Evolutionary conservation across 768 basidiomycete genomes (phyloP), one percentile per base, ranked within the genome.

Genomic region (Dentipellis sp.): DNA sequence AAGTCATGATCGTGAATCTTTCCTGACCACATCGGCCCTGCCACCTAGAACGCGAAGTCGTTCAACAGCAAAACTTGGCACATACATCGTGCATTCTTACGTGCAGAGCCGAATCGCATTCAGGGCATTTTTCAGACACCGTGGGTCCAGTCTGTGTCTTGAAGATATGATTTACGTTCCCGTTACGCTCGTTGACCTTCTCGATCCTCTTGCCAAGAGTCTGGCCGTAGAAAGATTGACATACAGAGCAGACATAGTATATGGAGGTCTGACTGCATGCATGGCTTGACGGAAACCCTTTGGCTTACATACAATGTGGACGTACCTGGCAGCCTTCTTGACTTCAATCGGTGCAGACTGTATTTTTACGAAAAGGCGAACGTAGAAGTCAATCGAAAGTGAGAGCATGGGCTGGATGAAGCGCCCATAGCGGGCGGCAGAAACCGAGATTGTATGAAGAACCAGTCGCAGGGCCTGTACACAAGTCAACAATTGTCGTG

Each of bases 1-100:
- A 97, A 99, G 6, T 73, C 75, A 1, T 72, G 62, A 65, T 93
- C 79, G 64, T 99, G 97, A 21, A 99, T 70, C 1, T 86, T 81
- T 1, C 87, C 94, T 5, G 88, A 84, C 97, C 97, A 98, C 90
- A 99, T 94, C 0, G 97, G 97, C 1, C 97, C 97, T 17, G 88
- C 91, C 37, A 94, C 66, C 92, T 95, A 59, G 42, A 50, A 29
- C 42, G 49, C 19, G 16, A 55, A 52, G 53, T 47, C 42, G 40
- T 12, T 29, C 12, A 48, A 7, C 21, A 46, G 48, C 46, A 50
- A 34, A 2, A n/a, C 50, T 14, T 0, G 21, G 46, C 16, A 21
- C n/a, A 37, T n/a, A 35, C 16, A 8, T 1, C 10, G 16, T 19
- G 35, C 7, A 14, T 7, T 4, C 22, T 10, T n/a, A 71, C 80